Base-by-base conservation (phyloP, 2,329 filamentous ascomycete species). In the Beauveria sp. region DNA sequence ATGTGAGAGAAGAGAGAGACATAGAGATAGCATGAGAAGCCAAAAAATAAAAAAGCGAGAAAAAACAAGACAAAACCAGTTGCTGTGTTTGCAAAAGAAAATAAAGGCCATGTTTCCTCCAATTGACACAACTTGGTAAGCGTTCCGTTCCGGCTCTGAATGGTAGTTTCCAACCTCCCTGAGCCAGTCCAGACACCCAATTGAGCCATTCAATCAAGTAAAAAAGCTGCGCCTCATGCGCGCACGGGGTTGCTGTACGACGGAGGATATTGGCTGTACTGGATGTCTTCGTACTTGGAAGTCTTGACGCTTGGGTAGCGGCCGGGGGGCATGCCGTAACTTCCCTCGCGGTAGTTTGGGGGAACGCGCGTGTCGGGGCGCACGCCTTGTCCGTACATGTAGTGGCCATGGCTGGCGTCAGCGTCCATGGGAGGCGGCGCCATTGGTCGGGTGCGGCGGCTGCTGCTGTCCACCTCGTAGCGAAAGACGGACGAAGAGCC, bases 391-490 rank as follows among this genome's bases (percentile, higher is more conserved):
- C n/a, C 22, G 28, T 46, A 46, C 42, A 56, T 12, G 46, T 62
- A 62, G 24, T 58, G 28, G 9, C 30, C 53, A 20, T 62, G 54
- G 34, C 43, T 34, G 8, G 18, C 9, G 10, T 58, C 43, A 3
- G 24, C n/a, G 10, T 52, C 55, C 16, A 50, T 38, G 65, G 52
- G 52, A 9, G 38, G 38, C 9, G 67, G 49, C 71, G 74, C 9
- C 68, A 65, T 58, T 65, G 69, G 64, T 43, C 67, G 71, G 55
- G 70, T 66, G 22, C 69, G 72, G 3, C 65, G 66, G 5, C 56
- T 65, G 9, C 56, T 65, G 9, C 70, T 67, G n/a, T 72, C 69
- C n/a, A 54, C 34, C 22, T 69, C 67, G 60, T 75, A 75, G 51
- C 68, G 69, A 46, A 64, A 65, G 9, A 70, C 63, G 26, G 65